Conservation (phyloP, 140 eudicot species). For the Cichorium intybus region DNA sequence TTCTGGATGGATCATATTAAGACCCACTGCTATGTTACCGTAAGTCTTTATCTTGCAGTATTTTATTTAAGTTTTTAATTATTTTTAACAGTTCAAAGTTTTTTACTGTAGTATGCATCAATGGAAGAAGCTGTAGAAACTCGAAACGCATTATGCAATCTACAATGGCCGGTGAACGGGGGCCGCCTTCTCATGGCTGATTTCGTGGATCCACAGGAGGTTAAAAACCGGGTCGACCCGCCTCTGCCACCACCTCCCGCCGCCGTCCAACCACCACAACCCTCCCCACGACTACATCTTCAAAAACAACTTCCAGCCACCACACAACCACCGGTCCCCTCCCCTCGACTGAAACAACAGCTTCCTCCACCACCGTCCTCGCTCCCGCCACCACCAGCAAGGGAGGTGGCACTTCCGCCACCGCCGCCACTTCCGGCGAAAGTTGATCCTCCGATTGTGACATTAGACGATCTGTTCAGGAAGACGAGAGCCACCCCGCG, state of each 20-base stretch:
- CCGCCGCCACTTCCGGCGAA: constrained; percentile 72
- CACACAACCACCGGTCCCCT: constrained; percentile 35
- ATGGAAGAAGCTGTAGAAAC: constrained; percentile 87
- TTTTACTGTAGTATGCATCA: constrained; percentile 67
- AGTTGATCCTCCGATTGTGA: constrained; percentile 71
- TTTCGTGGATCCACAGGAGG: constrained; percentile 91
- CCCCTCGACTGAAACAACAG: constrained; percentile 46
- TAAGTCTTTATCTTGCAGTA: constrained; percentile 34
- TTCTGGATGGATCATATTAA: constrained; percentile 99
- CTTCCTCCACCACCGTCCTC: constrained; percentile 50
- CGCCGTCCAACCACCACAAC: constrained; percentile 35
- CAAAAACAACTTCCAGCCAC: constrained; percentile 14
- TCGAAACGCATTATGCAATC: constrained; percentile 79
- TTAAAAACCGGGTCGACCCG: constrained; percentile 54
- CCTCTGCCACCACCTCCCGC: constrained; percentile 50
- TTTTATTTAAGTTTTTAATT: not conserved
- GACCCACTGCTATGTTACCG: constrained; percentile 92
- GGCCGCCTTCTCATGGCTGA: constrained; percentile 80
- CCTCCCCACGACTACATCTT: constrained; percentile 23
- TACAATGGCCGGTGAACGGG: constrained; percentile 94
- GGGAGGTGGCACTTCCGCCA: constrained; percentile 50
- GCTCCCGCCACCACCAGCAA: constrained; percentile 53
- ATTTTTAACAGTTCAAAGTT: not conserved
- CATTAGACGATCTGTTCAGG: constrained; percentile 87
- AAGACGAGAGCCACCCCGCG: constrained; percentile 89